phyloP scores from a whole-genome alignment of 176 grass and related monocot genomes.

The Phoenix roebelenii region DNA sequence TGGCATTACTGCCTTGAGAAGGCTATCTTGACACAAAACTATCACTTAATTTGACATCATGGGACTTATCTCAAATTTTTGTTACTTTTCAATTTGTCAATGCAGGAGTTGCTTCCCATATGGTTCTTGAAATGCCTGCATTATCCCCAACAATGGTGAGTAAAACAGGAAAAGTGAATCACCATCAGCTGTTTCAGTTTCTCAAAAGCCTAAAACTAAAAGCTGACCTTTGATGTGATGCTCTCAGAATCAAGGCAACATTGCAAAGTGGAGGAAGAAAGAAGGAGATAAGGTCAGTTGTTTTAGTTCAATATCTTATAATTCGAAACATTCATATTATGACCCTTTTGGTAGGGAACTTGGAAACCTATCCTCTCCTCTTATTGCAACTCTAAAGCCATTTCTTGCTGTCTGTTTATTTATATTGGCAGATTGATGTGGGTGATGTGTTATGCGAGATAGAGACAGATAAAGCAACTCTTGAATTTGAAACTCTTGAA shows the following conservation, averaged over 20 bases:
- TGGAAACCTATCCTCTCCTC: neutral
- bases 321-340: neutral
- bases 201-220: neutral
- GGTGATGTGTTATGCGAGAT: conserved; percentile 97
- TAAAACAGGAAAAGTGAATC: conserved; percentile 4
- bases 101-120: conserved; percentile 67
- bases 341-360: neutral
- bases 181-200: conserved; percentile 1
- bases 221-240: conserved; percentile 15
- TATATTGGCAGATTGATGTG: conserved; percentile 69
- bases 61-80: neutral
- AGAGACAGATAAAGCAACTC: conserved; percentile 96
- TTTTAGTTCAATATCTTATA: neutral
- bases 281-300: conserved; percentile 84
- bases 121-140: conserved; percentile 85
- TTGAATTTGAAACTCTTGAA: conserved; percentile 95
- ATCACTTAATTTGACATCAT: conserved; percentile 2
- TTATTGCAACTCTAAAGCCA: neutral
- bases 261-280: conserved; percentile 91
- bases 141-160: conserved; percentile 92
- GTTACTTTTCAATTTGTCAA: conserved; percentile 10
- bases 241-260: conserved; percentile 93
- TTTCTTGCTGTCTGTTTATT: conserved; percentile 8
- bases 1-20: neutral
- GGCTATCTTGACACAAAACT: neutral